These are phyloP conservation scores for Taiozyma sp. DNA, from an alignment of 1,139 yeast genomes.

Conservation along the genomic window DNA sequence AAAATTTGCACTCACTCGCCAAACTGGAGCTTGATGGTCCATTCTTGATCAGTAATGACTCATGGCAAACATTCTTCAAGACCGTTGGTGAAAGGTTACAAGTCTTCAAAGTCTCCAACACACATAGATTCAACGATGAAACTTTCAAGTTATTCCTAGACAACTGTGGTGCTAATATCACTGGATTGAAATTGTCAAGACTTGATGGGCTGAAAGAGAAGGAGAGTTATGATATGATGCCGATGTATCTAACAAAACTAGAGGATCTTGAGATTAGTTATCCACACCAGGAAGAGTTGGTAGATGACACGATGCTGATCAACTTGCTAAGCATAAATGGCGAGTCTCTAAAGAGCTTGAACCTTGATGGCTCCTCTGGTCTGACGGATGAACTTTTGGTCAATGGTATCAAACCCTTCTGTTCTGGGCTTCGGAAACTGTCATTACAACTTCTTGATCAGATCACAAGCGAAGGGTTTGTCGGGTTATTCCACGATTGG, in stretches of 20 bases:
- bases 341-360: constrained; percentile 49
- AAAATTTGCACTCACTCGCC: constrained; percentile 51
- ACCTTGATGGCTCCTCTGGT: constrained; percentile 66
- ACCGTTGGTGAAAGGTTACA: constrained; percentile 40
- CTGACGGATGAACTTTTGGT: constrained; percentile 61
- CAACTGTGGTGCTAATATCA: constrained; percentile 53
- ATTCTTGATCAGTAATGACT: constrained; percentile 66
- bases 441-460: constrained; percentile 54
- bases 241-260: constrained; percentile 56
- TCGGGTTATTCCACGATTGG: constrained; percentile 50
- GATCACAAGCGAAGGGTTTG: constrained; percentile 62
- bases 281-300: constrained; percentile 59
- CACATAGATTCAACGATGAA: constrained; percentile 76
- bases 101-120: constrained; percentile 65
- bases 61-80: constrained; percentile 75
- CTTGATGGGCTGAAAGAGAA: constrained; percentile 65
- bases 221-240: constrained; percentile 56
- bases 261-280: constrained; percentile 62
- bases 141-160: constrained; percentile 61
- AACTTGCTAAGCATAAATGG: constrained; percentile 62
- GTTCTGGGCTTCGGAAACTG: constrained; percentile 47
- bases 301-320: constrained; percentile 69
- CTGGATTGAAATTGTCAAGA: constrained; percentile 50
- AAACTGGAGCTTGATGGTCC: constrained; percentile 77
- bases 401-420: constrained; percentile 57